Evolutionary conservation across 2,329 filamentous ascomycete genomes (phyloP).

Genomic region (Sporothrix phasma): DNA sequence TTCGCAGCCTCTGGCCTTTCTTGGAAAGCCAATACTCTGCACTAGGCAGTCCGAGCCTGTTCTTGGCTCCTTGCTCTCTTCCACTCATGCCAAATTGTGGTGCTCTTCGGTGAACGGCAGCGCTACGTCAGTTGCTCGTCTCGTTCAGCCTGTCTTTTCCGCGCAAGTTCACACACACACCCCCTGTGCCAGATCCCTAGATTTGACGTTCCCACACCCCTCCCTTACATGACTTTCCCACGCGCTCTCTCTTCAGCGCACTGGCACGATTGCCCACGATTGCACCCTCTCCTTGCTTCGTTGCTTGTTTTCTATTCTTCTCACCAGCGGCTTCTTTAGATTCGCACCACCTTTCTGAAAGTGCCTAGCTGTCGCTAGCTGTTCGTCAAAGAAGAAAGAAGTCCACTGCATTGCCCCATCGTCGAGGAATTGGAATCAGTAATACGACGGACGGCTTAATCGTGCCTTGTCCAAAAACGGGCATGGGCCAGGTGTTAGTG

Average conservation of each 20-base stretch:
- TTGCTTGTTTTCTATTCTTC: background rate
- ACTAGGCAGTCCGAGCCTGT: background rate
- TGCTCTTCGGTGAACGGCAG: constrained; percentile 5
- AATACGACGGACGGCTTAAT: too few relatives aligned
- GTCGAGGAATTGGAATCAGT: too few relatives aligned
- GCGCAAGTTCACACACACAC: background rate
- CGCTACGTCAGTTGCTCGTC: background rate
- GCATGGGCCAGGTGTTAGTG: background rate
- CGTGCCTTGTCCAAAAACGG: background rate
- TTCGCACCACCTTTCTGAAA: background rate
- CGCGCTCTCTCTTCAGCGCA: constrained; percentile 1
- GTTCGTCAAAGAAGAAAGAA: too few relatives aligned
- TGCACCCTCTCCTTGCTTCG: background rate
- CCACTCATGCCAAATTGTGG: background rate
- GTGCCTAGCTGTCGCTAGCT: background rate
- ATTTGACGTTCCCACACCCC: background rate
- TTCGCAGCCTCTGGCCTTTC: background rate
- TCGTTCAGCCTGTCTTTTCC: constrained; percentile 4
- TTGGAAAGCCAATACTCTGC: background rate
- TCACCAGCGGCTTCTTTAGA: background rate
- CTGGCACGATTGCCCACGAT: background rate
- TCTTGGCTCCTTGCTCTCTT: too few relatives aligned
- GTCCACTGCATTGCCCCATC: too few relatives aligned
- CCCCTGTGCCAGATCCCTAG: background rate
- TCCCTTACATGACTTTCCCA: background rate